Evolutionary conservation across 257 asterid species (phyloP).

Genomic region (Cynanchum wilfordii): DNA sequence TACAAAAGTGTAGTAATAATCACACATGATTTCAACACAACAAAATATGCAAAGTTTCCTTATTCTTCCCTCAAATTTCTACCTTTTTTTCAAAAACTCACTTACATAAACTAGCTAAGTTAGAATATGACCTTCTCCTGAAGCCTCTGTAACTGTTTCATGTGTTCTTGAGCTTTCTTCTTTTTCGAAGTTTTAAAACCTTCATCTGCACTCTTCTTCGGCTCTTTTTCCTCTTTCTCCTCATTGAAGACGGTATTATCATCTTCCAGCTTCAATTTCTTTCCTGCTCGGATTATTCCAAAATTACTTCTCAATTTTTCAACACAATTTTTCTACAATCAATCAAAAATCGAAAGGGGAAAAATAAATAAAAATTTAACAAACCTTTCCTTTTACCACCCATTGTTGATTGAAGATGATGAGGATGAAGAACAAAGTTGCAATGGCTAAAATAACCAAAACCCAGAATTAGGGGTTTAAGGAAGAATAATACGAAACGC

Average conservation of each 20-base stretch:
- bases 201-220: not conserved
- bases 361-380: not conserved
- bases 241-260: not conserved
- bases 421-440: not conserved
- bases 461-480: not conserved
- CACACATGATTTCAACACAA: not conserved
- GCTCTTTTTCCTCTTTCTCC: slow-evolving; percentile 10
- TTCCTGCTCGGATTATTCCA: slow-evolving; percentile 19
- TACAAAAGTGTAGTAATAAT: not conserved
- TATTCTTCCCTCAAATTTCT: not conserved
- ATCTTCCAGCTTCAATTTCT: not conserved
- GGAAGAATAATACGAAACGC: not conserved
- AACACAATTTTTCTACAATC: not conserved
- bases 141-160: slow-evolving; percentile 49
- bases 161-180: slow-evolving; percentile 54
- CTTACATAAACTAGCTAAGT: not conserved
- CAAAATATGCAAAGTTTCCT: too few relatives aligned
- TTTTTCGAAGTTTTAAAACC: slow-evolving; percentile 16
- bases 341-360: not conserved
- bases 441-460: not conserved
- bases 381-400: slow-evolving; percentile 19
- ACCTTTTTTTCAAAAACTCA: not conserved
- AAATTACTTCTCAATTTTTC: not conserved
- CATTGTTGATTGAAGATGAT: slow-evolving; percentile 5
- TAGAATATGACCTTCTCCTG: slow-evolving; percentile 47